Evolutionary conservation across 2,329 filamentous ascomycete species (phyloP).

Genomic region (Colletotrichum orbiculare): DNA sequence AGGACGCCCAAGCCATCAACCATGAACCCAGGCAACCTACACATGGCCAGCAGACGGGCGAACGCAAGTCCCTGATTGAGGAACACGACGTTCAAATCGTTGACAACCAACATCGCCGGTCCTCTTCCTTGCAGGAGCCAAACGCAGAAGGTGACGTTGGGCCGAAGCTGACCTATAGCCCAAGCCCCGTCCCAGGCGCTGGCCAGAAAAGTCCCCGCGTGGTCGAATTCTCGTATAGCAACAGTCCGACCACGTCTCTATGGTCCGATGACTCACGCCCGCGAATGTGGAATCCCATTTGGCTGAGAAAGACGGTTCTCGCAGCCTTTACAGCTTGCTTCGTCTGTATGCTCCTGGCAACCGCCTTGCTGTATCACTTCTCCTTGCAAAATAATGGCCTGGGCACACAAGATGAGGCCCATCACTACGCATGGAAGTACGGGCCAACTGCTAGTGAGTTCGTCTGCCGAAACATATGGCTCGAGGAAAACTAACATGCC

Average conservation of each 20-base stretch:
- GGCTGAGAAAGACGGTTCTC: constrained; percentile 37
- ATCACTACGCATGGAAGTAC: constrained; percentile 41
- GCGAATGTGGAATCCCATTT: constrained; percentile 39
- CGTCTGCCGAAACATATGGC: neutral
- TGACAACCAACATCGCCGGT: neutral
- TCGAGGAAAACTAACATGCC: neutral
- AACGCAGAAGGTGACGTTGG: neutral
- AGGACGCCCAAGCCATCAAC: neutral
- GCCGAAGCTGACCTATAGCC: neutral
- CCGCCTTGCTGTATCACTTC: constrained; percentile 39
- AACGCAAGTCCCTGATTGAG: neutral
- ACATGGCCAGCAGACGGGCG: neutral
- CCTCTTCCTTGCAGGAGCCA: neutral
- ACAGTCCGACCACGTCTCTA: neutral
- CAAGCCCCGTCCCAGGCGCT: neutral
- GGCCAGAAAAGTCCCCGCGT: neutral
- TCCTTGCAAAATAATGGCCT: constrained; percentile 39
- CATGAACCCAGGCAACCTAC: neutral
- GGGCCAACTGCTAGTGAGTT: constrained; percentile 40
- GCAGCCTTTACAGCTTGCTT: constrained; percentile 38
- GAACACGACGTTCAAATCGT: neutral
- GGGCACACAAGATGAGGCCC: constrained; percentile 37
- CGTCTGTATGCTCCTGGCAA: constrained; percentile 38
- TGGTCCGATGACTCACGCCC: neutral
- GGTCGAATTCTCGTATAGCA: neutral